Evolutionary conservation across 768 basidiomycete species (phyloP), one percentile per base, ranked within the genome.

Genomic region (Pleurotus tuoliensis): DNA sequence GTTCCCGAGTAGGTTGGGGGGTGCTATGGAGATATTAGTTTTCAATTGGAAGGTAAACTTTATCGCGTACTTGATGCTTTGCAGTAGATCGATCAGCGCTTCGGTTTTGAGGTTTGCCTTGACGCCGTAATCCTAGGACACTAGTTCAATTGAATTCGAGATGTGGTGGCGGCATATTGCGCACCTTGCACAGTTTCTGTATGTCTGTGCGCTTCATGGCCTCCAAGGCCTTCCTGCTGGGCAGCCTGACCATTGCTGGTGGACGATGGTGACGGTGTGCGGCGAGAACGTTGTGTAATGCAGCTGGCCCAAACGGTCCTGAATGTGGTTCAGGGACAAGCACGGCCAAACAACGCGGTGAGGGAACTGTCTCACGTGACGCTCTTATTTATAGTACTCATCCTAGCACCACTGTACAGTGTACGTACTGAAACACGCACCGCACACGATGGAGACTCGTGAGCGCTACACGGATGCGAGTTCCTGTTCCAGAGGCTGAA

Each of bases 51-150:
- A 57, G 34, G 49, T 60, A 59, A 46, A 27, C 1, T 60, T 48
- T 51, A 16, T 49, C 48, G 67, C 73, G 52, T 61, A 81, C 80
- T 76, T 76, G 51, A 45, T 39, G 62, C 86, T 82, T 12, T 89
- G 73, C 24, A 92, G 72, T 15, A 89, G 75, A 65, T 90, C 86
- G 64, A 92, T 90, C 60, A 92, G 74, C 47, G 82, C 84, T 64
- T 90, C 88, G 20, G 87, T 82, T 74, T 89, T 92, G 65, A 91
- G 79, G 70, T 92, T 92, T 45, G 90, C 90, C 70, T 82, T 88
- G 59, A 92, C 82, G 57, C 89, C 88, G 65, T 86, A 83, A 62
- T 90, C 87, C 89, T 92, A 55, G 24, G 53, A 47, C 58, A 41
- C 41, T 48, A 48, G 47, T 61, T 64, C 55, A 63, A 58, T 55